Percentiles rank a stretch among this genome's conserved stretches.
phyloP scores from a whole-genome alignment of 192 early-diverging fungal species.

The Coemansia sp. region DNA sequence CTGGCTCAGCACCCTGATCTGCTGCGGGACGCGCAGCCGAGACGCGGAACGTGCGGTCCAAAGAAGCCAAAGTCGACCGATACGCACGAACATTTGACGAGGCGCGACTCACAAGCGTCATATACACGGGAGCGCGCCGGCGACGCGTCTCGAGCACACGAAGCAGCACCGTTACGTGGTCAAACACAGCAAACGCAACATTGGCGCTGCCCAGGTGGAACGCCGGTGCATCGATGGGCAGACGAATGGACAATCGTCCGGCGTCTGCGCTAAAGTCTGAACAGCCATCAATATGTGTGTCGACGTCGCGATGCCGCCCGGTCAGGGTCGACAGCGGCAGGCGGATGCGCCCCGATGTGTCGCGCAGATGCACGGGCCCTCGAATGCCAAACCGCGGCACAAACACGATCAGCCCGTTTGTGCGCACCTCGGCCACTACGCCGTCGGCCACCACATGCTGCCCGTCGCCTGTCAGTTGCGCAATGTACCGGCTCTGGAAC shows the following conservation, averaged over 20 bases:
- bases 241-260: conserved; percentile 17
- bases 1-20: neutral
- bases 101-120: conserved; percentile 61
- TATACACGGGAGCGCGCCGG: conserved; percentile 63
- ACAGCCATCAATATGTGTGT: conserved; percentile 55
- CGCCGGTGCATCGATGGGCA: conserved; percentile 33
- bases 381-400: conserved; percentile 64
- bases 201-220: conserved; percentile 36
- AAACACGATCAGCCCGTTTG: conserved; percentile 60
- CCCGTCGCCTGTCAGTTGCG: conserved; percentile 51
- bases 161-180: conserved; percentile 62
- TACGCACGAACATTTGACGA: conserved; percentile 14
- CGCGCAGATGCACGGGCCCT: conserved; percentile 68
- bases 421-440: conserved; percentile 70
- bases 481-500: conserved; percentile 73
- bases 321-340: conserved; percentile 64
- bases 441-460: conserved; percentile 60
- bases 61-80: conserved; percentile 19
- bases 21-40: conserved; percentile 10
- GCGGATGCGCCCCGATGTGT: conserved; percentile 56
- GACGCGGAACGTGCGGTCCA: conserved; percentile 26
- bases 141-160: conserved; percentile 62
- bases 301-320: conserved; percentile 42
- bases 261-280: conserved; percentile 52
- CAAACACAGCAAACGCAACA: conserved; percentile 62